A percentile compares a stretch with the other conserved stretches of the same genome.
These are phyloP conservation scores for Domatiomyces catenatus DNA, from an alignment of 2,329 filamentous ascomycete genomes.

Conservation along the genomic window DNA sequence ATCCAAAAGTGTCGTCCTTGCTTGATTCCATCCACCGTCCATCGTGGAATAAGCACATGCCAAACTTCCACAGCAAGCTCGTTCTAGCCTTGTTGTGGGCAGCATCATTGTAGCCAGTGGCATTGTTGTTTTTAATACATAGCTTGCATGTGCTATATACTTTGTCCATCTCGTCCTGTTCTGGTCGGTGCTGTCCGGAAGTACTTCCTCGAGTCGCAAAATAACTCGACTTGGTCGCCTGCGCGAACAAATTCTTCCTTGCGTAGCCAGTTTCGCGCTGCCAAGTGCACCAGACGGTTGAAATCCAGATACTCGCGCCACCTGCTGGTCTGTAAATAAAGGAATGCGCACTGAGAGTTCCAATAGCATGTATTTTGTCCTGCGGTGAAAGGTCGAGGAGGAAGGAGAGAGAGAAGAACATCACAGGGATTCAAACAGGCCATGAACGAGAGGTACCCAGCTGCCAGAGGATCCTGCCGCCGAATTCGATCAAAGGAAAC, in stretches of 20 bases:
- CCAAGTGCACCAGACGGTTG: constrained; percentile 24
- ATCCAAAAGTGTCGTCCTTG: constrained; percentile 1
- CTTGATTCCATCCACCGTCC: neutral
- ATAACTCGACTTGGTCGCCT: constrained; percentile 12
- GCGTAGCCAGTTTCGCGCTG: constrained; percentile 22
- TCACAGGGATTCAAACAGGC: constrained; percentile 20
- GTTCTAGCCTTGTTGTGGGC: neutral
- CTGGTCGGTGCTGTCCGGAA: constrained; percentile 10
- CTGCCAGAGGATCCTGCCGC: constrained; percentile 19
- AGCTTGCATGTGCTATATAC: constrained; percentile 21
- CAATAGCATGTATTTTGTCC: constrained; percentile 19
- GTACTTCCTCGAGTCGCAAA: constrained; percentile 15
- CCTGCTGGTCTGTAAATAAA: constrained; percentile 16
- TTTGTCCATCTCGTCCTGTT: constrained; percentile 16
- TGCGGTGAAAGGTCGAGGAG: constrained; percentile 12
- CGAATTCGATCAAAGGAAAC: constrained; percentile 25
- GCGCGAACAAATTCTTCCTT: constrained; percentile 8
- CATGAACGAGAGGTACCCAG: constrained; percentile 24
- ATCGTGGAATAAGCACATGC: no score
- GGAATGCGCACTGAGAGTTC: constrained; percentile 21
- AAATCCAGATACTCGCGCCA: constrained; percentile 10
- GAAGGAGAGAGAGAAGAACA: constrained; percentile 23
- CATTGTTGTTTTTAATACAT: neutral
- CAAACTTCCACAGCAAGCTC: no score
- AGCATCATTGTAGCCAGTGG: neutral